A percentile compares a stretch with the other conserved stretches of the same genome.
These are phyloP conservation scores for Hygrocybe punicea DNA, from an alignment of 768 basidiomycete genomes.

Conservation along the genomic window DNA sequence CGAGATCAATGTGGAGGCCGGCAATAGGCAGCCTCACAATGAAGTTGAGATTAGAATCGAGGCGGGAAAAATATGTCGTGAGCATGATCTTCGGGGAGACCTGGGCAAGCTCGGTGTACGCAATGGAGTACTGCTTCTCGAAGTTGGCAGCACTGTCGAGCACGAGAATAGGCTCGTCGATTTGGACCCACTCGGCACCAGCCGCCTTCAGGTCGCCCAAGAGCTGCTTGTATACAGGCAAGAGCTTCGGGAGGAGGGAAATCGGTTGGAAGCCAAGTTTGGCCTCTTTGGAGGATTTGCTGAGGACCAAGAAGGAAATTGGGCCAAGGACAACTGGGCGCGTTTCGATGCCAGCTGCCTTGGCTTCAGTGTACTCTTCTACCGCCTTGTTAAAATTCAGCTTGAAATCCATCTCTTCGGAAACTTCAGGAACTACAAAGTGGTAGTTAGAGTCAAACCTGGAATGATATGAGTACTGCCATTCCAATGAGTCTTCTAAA, in stretches of 20 bases:
- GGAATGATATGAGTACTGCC: slow-evolving; percentile 8
- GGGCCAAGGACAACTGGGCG: slow-evolving; percentile 97
- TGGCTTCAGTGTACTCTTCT: slow-evolving; percentile 91
- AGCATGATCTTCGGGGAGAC: slow-evolving; percentile 90
- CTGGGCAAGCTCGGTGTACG: slow-evolving; percentile 77
- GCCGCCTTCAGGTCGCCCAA: slow-evolving; percentile 87
- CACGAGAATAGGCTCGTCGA: slow-evolving; percentile 96
- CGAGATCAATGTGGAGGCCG: slow-evolving; percentile 94
- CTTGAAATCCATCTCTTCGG: slow-evolving; percentile 88
- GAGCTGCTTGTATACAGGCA: slow-evolving; percentile 89
- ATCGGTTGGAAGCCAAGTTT: slow-evolving; percentile 84
- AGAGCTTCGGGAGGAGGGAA: slow-evolving; percentile 80
- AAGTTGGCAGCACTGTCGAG: slow-evolving; percentile 77
- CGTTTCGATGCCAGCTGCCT: slow-evolving; percentile 81
- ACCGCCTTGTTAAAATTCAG: slow-evolving; percentile 94
- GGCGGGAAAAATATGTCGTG: slow-evolving; percentile 95
- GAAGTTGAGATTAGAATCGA: slow-evolving; percentile 86
- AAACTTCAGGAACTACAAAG: slow-evolving; percentile 96
- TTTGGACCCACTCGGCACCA: slow-evolving; percentile 91
- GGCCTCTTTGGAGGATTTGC: slow-evolving; percentile 86
- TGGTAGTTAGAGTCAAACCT: slow-evolving; percentile 99
- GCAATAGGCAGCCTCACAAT: slow-evolving; percentile 88
- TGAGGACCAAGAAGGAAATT: slow-evolving; percentile 90
- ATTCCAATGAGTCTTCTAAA: no score
- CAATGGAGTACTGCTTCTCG: slow-evolving; percentile 73